Conservation (phyloP, 352 stramenopile species). For the Peronosclerospora sorghi region DNA sequence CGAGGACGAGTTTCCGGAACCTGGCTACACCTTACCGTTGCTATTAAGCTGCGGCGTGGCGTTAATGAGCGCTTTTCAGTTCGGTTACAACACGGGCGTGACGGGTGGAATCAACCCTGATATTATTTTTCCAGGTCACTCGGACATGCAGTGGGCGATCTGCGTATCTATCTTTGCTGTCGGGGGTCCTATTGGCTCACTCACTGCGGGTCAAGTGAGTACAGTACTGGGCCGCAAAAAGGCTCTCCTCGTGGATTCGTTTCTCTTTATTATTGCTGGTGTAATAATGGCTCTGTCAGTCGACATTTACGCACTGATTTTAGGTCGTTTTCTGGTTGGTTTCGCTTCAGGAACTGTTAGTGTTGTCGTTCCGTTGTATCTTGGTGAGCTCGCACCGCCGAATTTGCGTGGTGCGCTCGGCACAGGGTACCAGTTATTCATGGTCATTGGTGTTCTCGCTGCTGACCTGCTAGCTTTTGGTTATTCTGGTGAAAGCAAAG, state of each 20-base stretch:
- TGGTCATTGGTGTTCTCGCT: conserved; percentile 56
- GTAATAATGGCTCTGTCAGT: conserved; percentile 47
- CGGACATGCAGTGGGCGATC: conserved; percentile 51
- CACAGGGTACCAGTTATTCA: conserved; percentile 64
- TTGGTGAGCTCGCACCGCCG: conserved; percentile 54
- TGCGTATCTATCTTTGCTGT: conserved; percentile 61
- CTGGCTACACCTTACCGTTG: conserved; percentile 55
- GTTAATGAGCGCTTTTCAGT: conserved; percentile 61
- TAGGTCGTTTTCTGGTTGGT: conserved; percentile 55
- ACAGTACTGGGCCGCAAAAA: conserved; percentile 50
- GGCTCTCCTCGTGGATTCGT: conserved; percentile 42
- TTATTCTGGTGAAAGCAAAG: conserved; percentile 45
- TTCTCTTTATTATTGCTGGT: conserved; percentile 52
- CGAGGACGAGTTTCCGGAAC: conserved; percentile 49
- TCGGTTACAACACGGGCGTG: conserved; percentile 66
- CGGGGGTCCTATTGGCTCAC: conserved; percentile 49
- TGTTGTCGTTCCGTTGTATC: conserved; percentile 61
- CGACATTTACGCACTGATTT: conserved; percentile 64
- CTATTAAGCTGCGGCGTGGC: conserved; percentile 55
- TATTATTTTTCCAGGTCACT: conserved; percentile 54
- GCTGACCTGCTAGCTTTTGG: conserved; percentile 44
- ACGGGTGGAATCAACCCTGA: conserved; percentile 50
- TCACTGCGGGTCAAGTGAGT: conserved; percentile 46
- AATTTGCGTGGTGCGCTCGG: conserved; percentile 62
- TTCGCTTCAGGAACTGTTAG: conserved; percentile 59